Base-by-base conservation (phyloP, 2,329 filamentous ascomycete genomes). In the Trematosphaeria pertusa region DNA sequence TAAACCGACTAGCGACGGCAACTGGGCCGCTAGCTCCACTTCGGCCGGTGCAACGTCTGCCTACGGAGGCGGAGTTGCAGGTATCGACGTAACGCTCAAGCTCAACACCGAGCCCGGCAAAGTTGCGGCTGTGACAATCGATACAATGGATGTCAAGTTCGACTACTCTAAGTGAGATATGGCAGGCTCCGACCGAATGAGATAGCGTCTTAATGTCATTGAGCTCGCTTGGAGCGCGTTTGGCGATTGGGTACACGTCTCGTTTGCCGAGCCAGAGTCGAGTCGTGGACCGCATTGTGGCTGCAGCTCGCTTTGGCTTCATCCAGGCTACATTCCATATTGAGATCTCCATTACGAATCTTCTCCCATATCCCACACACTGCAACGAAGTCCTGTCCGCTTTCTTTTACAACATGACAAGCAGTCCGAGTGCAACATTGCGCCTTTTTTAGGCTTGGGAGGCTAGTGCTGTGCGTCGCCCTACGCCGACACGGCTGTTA, bases 11-110 rank as follows among this genome's bases (percentile, higher is more conserved):
- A 21, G 9, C 3, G 44, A 37, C 21, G 15, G 21, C 14, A 26
- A 36, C 5, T 52, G 21, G 14, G 33, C 37, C n/a, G 10, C 31
- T 15, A n/a, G 17, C 3, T 48, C 36, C 12, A 37, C 32, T 14
- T 22, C 36, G 6, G 18, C 21, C 6, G 50, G 42, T 24, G 46
- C 35, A 14, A 32, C 46, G 21, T 53, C 50, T 9, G 42, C 32
- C 9, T 33, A 36, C 22, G 46, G 50, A 7, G 50, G 50, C 7
- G 50, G 50, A 5, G 43, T 53, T 8, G 38, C 46, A 19, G 43
- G 31, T 4, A 43, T 53, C 8, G 46, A 53, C 34, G 26, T 46
- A 8, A 22, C 36, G 24, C 21, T 52, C 21, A 43, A 10, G 7
- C 18, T 45, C 14, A 22, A 17, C 5, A 19, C 31, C 9, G 36